Evolutionary conservation across 176 grass and related monocot species (phyloP).

Genomic region (Saccharum officinarum): DNA sequence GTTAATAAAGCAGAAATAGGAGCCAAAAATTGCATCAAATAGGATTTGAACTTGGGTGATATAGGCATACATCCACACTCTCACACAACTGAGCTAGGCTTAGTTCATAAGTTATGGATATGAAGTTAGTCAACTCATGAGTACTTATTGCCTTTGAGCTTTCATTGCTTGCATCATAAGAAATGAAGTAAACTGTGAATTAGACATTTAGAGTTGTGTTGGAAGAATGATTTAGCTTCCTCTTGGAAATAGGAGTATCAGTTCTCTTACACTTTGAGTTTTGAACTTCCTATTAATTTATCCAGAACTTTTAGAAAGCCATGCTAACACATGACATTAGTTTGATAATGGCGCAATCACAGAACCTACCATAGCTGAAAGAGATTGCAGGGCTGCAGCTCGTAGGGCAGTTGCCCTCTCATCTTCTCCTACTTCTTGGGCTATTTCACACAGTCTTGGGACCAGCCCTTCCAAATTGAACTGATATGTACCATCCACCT

Average conservation of each 20-base stretch:
- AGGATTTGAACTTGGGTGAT: not conserved
- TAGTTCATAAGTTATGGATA: not conserved
- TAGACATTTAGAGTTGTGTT: not conserved
- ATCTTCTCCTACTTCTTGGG: constrained; percentile 86
- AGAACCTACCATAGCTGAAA: constrained; percentile 83
- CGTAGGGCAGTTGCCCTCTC: constrained; percentile 46
- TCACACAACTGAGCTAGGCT: not conserved
- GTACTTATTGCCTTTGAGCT: constrained; percentile 7
- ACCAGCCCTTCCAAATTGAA: constrained; percentile 96
- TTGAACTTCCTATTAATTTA: not conserved
- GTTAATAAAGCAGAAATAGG: not conserved
- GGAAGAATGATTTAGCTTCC: constrained; percentile 9
- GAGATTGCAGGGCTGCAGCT: constrained; percentile 73
- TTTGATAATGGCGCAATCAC: constrained; percentile 32
- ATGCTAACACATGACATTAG: not conserved
- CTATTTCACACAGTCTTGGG: constrained; percentile 84
- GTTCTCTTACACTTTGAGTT: not conserved
- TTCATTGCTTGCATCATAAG: constrained; percentile 17
- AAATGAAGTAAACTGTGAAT: constrained; percentile 27
- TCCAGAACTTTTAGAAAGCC: not conserved
- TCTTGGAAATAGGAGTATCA: not conserved
- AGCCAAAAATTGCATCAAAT: not conserved
- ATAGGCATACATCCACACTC: not conserved
- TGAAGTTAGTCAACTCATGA: not conserved
- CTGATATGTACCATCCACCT: constrained; percentile 97